Evolutionary conservation across 73 alveolate genomes (phyloP), one percentile per base, ranked within the genome.

Genomic region (Symbiodinium pilosum): DNA sequence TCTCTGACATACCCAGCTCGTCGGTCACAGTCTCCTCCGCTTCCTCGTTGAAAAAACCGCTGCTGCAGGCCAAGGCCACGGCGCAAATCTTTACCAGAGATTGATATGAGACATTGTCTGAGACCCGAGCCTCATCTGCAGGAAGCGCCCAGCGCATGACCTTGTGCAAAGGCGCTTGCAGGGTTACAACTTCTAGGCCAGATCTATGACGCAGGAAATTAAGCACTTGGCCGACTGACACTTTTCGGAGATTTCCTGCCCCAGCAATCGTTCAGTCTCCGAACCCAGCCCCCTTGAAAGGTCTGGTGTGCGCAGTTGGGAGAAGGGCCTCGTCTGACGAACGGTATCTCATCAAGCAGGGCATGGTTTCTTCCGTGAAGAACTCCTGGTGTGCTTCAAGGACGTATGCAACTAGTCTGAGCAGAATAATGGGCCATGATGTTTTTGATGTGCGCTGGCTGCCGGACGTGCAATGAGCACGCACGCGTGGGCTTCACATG

Each of bases 101-200:
- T n/a, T n/a, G n/a, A n/a, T n/a, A n/a, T n/a, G n/a, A n/a, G n/a
- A n/a, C n/a, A n/a, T n/a, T n/a, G n/a, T 16, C 11, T 2, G 52
- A 20, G 36, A 24, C 28, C 36, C 42, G n/a, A 42, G 18, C 94
- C 94, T 52, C 95, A 14, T n/a, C 86, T 30, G 40, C 95, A 39
- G 95, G 95, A 34, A 88, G 73, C 43, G 95, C 95, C 95, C 95
- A 88, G 18, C 43, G 86, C 95, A 88, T 88, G 36, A 88, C 95
- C 95, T 88, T 12, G 87, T 11, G 51, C 14, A n/a, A n/a, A n/a
- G n/a, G n/a, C n/a, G n/a, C n/a, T n/a, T n/a, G n/a, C n/a, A n/a
- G n/a, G n/a, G n/a, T n/a, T n/a, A n/a, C n/a, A n/a, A n/a, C n/a
- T n/a, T n/a, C n/a, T n/a, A n/a, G n/a, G n/a, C n/a, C n/a, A n/a